Conservation (phyloP, 179 eudicot species). For the Monotropa hypopitys region DNA sequence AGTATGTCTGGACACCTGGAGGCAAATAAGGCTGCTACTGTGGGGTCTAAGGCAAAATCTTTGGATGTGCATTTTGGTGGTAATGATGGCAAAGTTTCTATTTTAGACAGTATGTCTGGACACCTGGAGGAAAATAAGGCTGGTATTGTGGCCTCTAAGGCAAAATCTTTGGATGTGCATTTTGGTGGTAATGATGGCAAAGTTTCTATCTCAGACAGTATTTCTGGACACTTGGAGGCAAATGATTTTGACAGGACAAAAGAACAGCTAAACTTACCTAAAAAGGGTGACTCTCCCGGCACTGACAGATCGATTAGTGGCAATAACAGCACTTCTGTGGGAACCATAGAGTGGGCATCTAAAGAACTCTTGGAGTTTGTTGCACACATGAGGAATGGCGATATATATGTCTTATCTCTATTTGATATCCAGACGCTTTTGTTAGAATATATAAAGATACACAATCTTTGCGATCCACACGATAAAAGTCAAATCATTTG, state of each 20-base stretch:
- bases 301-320: constrained; percentile 8
- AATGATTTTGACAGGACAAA: constrained; percentile 31
- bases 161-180: constrained; percentile 18
- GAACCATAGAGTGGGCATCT: constrained; percentile 62
- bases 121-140: constrained; percentile 29
- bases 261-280: constrained; percentile 22
- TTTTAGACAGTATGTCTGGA: constrained; percentile 11
- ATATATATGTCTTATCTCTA: constrained; percentile 48
- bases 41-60: constrained; percentile 18
- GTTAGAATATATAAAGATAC: constrained; percentile 60
- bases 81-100: constrained; percentile 22
- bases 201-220: constrained; percentile 10
- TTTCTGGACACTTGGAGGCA: constrained; percentile 28
- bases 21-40: constrained; percentile 23
- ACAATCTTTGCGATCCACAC: constrained; percentile 75
- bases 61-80: constrained; percentile 19
- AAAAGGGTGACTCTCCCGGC: constrained; percentile 18
- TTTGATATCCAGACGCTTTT: constrained; percentile 70
- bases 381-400: constrained; percentile 73
- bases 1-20: constrained; percentile 22
- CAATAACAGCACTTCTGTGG: constrained; percentile 14
- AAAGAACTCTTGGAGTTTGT: constrained; percentile 73
- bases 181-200: constrained; percentile 22
- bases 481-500: constrained; percentile 63
- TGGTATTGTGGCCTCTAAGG: constrained; percentile 17